phyloP scores from a whole-genome alignment of 2,329 filamentous ascomycete species.

The Fusarium ambrosium region DNA sequence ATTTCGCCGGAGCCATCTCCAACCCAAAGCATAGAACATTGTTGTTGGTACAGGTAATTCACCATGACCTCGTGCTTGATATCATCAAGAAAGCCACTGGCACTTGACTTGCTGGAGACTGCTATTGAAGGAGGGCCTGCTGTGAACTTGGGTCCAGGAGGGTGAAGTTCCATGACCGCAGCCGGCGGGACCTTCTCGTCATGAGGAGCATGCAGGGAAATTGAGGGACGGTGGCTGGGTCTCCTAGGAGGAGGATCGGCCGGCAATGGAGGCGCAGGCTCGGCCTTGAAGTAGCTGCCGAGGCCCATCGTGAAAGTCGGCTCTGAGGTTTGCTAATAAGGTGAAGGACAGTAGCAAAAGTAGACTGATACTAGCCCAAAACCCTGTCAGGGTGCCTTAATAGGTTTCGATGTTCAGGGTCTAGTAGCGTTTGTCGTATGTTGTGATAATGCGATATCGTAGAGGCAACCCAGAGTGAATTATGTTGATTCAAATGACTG shows the following conservation, averaged over 20 bases:
- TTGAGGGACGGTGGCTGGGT: constrained; percentile 34
- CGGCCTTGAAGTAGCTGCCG: constrained; percentile 72
- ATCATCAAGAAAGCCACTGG: constrained; percentile 73
- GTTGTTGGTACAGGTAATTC: constrained; percentile 85
- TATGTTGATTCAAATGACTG: constrained; percentile 22
- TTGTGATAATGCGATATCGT: neutral
- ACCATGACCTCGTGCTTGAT: constrained; percentile 88
- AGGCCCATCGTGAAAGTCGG: constrained; percentile 67
- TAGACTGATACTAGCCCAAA: neutral
- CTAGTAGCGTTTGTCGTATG: neutral
- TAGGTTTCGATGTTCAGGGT: neutral
- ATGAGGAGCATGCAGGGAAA: constrained; percentile 39
- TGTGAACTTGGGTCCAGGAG: constrained; percentile 62
- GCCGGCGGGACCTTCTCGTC: constrained; percentile 56
- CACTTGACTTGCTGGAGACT: constrained; percentile 56
- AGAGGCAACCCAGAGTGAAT: constrained; percentile 1
- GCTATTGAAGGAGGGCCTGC: constrained; percentile 68
- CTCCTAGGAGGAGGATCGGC: constrained; percentile 33
- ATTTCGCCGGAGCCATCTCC: constrained; percentile 75
- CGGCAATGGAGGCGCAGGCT: constrained; percentile 30
- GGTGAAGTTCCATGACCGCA: constrained; percentile 62
- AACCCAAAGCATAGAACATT: constrained; percentile 81
- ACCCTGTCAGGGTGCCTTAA: neutral
- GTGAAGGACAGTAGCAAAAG: neutral
- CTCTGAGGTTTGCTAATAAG: neutral